phyloP scores from a whole-genome alignment of 148 eudicot species.

The Nyssa sinensis region DNA sequence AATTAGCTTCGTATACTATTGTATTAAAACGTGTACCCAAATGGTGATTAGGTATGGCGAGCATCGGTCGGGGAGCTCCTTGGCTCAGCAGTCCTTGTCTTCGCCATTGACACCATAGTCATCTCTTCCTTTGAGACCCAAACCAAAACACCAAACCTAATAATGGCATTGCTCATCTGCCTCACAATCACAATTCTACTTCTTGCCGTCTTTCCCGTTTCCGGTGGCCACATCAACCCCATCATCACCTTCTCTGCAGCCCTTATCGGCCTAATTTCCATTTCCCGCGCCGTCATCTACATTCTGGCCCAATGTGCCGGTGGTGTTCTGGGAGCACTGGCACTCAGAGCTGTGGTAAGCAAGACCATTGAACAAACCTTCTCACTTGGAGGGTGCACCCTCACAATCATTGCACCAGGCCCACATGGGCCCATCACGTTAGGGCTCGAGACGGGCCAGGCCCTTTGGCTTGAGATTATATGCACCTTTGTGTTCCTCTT shows the following conservation, averaged over 20 bases:
- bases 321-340: conserved; percentile 41
- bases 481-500: conserved; percentile 46
- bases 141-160: conserved; percentile 30
- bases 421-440: conserved; percentile 33
- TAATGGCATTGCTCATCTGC: conserved; percentile 30
- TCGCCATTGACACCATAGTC: conserved; percentile 43
- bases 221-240: conserved; percentile 52
- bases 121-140: conserved; percentile 30
- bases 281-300: conserved; percentile 34
- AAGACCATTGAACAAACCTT: conserved; percentile 21
- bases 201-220: conserved; percentile 33
- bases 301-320: conserved; percentile 38
- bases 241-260: conserved; percentile 42
- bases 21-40: background rate
- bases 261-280: conserved; percentile 36
- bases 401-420: conserved; percentile 34
- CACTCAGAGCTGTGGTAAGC: conserved; percentile 37
- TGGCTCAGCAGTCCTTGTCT: conserved; percentile 42
- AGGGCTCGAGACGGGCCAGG: conserved; percentile 41
- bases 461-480: conserved; percentile 41
- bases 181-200: conserved; percentile 29
- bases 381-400: conserved; percentile 50
- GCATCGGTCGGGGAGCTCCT: conserved; percentile 44
- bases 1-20: too few species aligned
- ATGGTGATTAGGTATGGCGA: conserved; percentile 35